Percentiles rank a stretch among this genome's conserved stretches.
Evolutionary conservation across 345 rosid species (phyloP).

Genomic region (Trapa incisa): DNA sequence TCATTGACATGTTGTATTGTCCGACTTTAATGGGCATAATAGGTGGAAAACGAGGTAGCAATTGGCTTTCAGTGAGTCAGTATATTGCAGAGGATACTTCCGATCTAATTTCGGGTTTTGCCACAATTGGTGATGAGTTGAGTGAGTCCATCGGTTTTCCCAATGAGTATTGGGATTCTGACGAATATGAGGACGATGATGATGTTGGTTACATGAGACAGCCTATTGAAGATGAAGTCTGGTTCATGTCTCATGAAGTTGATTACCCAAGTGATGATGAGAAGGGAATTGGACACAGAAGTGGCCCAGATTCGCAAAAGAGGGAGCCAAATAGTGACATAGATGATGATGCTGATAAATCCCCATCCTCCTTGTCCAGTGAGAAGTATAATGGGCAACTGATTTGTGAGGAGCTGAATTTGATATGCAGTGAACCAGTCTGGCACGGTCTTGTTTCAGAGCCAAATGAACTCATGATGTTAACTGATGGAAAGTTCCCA

Average conservation of each 20-base stretch:
- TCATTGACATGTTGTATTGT: not conserved
- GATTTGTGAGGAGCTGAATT: conserved; percentile 70
- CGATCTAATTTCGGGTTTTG: conserved; percentile 97
- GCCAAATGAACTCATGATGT: conserved; percentile 52
- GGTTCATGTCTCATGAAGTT: conserved; percentile 99
- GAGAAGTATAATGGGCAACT: conserved; percentile 71
- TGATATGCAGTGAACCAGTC: conserved; percentile 79
- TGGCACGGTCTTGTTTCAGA: conserved; percentile 94
- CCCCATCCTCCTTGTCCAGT: conserved; percentile 86
- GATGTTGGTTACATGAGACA: conserved; percentile 98
- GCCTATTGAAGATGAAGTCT: conserved; percentile 93
- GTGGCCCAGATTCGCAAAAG: conserved; percentile 70
- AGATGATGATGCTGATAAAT: conserved; percentile 82
- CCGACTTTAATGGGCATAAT: not conserved
- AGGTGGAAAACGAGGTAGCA: conserved; percentile 91
- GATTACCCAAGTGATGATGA: conserved; percentile 99
- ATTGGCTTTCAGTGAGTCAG: conserved; percentile 96
- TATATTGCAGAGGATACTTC: conserved; percentile 94
- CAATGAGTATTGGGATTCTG: conserved; percentile 97
- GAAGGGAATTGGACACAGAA: conserved; percentile 65
- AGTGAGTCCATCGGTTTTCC: conserved; percentile 87
- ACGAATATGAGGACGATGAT: conserved; percentile 91
- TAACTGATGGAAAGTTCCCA: conserved; percentile 43
- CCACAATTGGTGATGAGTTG: conserved; percentile 89
- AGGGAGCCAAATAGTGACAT: conserved; percentile 65